phyloP scores from a whole-genome alignment of 805 yeast species.

The Metschnikowia sp. region DNA sequence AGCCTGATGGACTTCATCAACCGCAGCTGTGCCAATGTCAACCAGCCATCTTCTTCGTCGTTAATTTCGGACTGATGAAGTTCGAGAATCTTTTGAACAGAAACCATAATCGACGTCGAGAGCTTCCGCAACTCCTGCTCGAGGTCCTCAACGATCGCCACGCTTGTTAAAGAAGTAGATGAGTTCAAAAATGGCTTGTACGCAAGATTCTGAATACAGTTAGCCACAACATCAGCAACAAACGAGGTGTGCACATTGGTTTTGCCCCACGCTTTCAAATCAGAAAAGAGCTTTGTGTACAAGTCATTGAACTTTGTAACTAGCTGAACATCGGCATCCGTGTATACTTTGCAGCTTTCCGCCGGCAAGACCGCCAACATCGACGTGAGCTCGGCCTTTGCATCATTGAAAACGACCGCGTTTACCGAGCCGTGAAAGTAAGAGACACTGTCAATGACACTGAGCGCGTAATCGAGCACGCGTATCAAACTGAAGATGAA shows the following conservation, averaged over 20 bases:
- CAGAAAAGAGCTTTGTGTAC: slow-evolving; percentile 20
- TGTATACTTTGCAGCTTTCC: slow-evolving; percentile 5
- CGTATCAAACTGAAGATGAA: slow-evolving; percentile 8
- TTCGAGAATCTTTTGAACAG: slow-evolving; percentile 59
- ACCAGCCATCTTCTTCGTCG: slow-evolving; percentile 65
- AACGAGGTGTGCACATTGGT: slow-evolving; percentile 35
- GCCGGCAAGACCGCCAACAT: slow-evolving; percentile 5
- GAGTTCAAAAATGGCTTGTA: slow-evolving; percentile 21
- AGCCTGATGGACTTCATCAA: slow-evolving; percentile 40
- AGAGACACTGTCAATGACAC: slow-evolving; percentile 5
- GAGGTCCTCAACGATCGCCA: slow-evolving; percentile 29
- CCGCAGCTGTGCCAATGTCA: slow-evolving; percentile 46
- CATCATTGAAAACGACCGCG: slow-evolving; percentile 5
- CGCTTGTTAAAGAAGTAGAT: slow-evolving; percentile 21
- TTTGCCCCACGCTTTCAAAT: slow-evolving; percentile 35
- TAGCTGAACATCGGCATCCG: slow-evolving; percentile 16
- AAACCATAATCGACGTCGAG: slow-evolving; percentile 57
- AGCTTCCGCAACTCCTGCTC: slow-evolving; percentile 50
- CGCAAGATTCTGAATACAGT: slow-evolving; percentile 40
- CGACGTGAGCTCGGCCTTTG: slow-evolving; percentile 2
- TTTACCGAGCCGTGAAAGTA: slow-evolving; percentile 7
- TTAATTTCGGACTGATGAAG: slow-evolving; percentile 30
- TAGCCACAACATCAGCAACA: slow-evolving; percentile 44
- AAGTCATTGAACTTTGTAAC: slow-evolving; percentile 21
- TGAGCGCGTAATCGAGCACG: slow-evolving; percentile 13